Base-by-base conservation (phyloP, 805 yeast species). In the Groenewaldozyma salmanticensis region DNA sequence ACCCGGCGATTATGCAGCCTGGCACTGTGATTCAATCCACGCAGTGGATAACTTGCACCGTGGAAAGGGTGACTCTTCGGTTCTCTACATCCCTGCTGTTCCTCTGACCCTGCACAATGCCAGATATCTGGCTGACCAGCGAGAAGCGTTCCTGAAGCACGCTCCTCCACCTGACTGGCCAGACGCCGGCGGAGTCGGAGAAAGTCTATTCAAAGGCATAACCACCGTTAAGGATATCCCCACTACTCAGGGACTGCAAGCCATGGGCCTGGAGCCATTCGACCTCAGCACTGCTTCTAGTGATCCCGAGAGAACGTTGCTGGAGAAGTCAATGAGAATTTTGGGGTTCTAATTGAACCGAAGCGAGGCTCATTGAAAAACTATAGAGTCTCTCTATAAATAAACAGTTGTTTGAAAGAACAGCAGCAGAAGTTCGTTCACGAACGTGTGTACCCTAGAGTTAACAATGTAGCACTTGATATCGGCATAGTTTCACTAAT, bases 1-100 rank as follows among this genome's bases (percentile, higher is more conserved):
- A 3, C 60, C 68, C 15, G 73, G 73, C 6, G 71, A 67, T 49
- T 57, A 53, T 46, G 68, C 68, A 1, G 61, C 62, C 39, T 68
- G 72, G 72, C 74, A 68, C 42, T 57, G 65, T 39, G 72, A 68
- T 45, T 42, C 58, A 22, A 57, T 61, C 15, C 73, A 68, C 49
- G 63, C 64, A 5, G 71, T 68, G 17, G 72, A 68, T 43, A 44
- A 50, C 15, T 58, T 50, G 3, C 67, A 63, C 43, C 42, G 43
- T 5, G 70, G 70, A 2, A 24, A 36, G 2, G 31, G 40, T 9
- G 65, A 64, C 43, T 62, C 72, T 5, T 52, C 64, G 5, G 73
- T 67, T 3, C 48, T 67, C 44, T 68, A 60, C 45, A 56, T 59
- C 40, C 65, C 68, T 2, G 57, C 61, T 1, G 55, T 57, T 13